A percentile compares a stretch with the other conserved stretches of the same genome.
These are phyloP conservation scores for Hammondia hammondi DNA, from an alignment of 169 alveolate species.

Conservation along the genomic window DNA sequence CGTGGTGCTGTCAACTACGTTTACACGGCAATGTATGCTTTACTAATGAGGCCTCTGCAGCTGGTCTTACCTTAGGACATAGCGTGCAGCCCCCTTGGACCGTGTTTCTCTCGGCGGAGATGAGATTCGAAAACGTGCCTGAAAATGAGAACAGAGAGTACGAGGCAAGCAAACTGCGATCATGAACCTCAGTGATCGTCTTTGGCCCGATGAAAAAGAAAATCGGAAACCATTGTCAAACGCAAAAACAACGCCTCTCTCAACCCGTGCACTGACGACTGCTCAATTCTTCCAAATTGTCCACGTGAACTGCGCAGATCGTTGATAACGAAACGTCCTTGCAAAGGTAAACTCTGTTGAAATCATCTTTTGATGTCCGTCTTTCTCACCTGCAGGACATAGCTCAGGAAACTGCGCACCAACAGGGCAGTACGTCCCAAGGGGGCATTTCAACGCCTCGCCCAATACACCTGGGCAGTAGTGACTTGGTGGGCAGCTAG, in stretches of 20 bases:
- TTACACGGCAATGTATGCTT: too few species aligned
- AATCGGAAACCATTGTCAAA: too few species aligned
- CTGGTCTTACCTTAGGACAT: background rate
- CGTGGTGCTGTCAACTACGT: too few species aligned
- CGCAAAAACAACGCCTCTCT: too few species aligned
- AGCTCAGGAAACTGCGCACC: constrained; percentile 6
- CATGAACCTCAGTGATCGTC: too few species aligned
- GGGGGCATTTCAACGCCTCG: constrained; percentile 54
- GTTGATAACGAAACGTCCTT: too few species aligned
- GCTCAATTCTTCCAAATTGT: too few species aligned
- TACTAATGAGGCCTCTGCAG: background rate
- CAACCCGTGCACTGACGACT: too few species aligned
- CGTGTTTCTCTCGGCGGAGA: background rate
- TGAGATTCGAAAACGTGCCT: background rate
- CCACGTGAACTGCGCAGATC: too few species aligned
- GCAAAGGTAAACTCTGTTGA: background rate
- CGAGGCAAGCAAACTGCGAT: too few species aligned
- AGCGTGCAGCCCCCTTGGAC: background rate
- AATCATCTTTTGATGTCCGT: background rate
- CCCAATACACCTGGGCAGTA: constrained; percentile 47
- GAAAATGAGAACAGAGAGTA: background rate
- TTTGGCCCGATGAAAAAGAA: too few species aligned
- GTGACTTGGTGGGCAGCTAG: constrained; percentile 76
- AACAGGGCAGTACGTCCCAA: constrained; percentile 67
- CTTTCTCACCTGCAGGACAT: background rate